Evolutionary conservation across 1,284 basidiomycete genomes (phyloP), one percentile per base, ranked within the genome.

Genomic region (Ustilago loliicola): DNA sequence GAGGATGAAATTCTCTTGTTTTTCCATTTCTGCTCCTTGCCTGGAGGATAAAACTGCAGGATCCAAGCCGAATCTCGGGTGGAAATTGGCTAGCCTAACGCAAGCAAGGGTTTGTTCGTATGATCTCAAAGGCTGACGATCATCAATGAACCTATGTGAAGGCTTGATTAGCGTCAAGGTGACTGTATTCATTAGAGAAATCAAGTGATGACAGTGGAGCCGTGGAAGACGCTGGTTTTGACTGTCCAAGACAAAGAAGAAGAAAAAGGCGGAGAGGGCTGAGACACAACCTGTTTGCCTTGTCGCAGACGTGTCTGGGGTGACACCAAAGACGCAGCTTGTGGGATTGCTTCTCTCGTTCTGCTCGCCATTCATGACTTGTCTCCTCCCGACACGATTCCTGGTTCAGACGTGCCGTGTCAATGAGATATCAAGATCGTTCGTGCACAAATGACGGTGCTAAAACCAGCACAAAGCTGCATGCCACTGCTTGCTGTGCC

Each of bases 251-350:
- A 15, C 48, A 51, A 51, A 17, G 29, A 21, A 51, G 29, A 25
- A 15, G 25, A 51, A 51, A 17, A 51, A 21, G 29, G 48, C 48
- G 48, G 3, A 21, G 25, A 51, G 27, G 48, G 48, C 48, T 51
- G 48, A 51, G 48, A 30, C 48, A 51, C 48, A 51, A 51, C 25
- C 17, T 29, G 10, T 51, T 29, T 21, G 48, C 48, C 48, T 51
- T 27, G 48, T 51, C 48, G 21, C 42, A 45, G 42, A 45, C 10
- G 21, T 45, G 42, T 45, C n/a, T 10, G 42, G 19, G 19, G 42
- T n/a, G 42, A 21, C 42, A 45, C 42, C 42, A 9, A 8, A 45
- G 42, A 21, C 42, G 21, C 42, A 7, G n/a, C n/a, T 17, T 21
- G 15, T 15, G 11, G 15, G 13, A 7, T 40, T 19, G 19, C 38